Evolutionary conservation across 2,329 filamentous ascomycete species (phyloP).

Genomic region (Botrytis hyacinthi): DNA sequence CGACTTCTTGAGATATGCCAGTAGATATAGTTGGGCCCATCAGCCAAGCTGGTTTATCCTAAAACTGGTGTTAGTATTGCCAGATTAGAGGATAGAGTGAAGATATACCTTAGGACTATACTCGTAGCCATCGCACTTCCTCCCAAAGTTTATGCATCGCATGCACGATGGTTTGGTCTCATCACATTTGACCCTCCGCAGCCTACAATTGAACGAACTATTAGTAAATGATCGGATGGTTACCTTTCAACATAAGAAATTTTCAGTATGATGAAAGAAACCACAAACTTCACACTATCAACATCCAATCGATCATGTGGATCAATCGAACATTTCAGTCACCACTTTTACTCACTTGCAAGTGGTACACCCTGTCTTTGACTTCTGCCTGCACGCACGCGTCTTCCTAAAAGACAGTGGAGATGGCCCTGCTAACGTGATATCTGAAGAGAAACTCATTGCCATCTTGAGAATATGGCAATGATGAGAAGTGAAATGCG

Average conservation of each 20-base stretch:
- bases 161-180: slow-evolving; percentile 22
- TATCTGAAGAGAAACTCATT: slow-evolving; percentile 10
- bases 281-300: slow-evolving; percentile 12
- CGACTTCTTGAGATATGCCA: slow-evolving; percentile 13
- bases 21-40: slow-evolving; percentile 18
- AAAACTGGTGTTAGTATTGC: background rate
- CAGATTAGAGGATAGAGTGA: background rate
- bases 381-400: slow-evolving; percentile 34
- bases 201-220: background rate
- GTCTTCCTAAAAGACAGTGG: slow-evolving; percentile 20
- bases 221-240: background rate
- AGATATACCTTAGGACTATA: slow-evolving; percentile 19
- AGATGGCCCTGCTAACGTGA: slow-evolving; percentile 8
- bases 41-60: slow-evolving; percentile 22
- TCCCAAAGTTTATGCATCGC: slow-evolving; percentile 20
- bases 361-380: slow-evolving; percentile 23
- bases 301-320: background rate
- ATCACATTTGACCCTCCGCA: slow-evolving; percentile 22
- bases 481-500: background rate
- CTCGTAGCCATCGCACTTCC: slow-evolving; percentile 21
- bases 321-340: background rate
- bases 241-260: slow-evolving; percentile 11
- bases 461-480: slow-evolving; percentile 21
- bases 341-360: slow-evolving; percentile 20
- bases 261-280: slow-evolving; percentile 18